Percentiles rank a stretch among this genome's conserved stretches.
phyloP scores from a whole-genome alignment of 2,329 filamentous ascomycete species.

The Alternaria arborescens region DNA sequence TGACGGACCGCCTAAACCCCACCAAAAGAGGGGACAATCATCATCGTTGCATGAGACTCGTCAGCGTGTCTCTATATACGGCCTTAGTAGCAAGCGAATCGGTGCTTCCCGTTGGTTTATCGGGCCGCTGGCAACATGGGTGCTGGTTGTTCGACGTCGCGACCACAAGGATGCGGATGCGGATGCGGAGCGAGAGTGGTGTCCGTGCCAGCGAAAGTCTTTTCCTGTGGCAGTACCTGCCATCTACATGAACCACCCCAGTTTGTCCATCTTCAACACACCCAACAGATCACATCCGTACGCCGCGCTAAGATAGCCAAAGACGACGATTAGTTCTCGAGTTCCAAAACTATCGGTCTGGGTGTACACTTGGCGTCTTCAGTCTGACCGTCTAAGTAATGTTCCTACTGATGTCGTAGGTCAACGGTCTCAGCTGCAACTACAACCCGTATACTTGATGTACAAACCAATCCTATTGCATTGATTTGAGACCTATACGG shows the following conservation, averaged over 20 bases:
- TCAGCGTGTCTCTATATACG: not conserved
- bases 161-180: not conserved
- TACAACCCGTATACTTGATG: not conserved
- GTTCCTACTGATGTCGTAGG: not conserved
- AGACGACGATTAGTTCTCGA: not conserved
- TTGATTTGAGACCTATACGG: not conserved
- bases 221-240: not conserved
- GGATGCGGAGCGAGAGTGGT: not conserved
- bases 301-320: not conserved
- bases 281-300: not conserved
- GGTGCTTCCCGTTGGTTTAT: not conserved
- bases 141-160: not conserved
- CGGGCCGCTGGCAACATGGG: not conserved
- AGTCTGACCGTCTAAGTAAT: not conserved
- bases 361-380: not conserved
- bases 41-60: not conserved
- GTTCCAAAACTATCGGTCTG: not conserved
- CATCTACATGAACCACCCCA: not conserved
- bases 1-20: not conserved
- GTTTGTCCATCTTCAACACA: not conserved
- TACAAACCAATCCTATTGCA: not conserved
- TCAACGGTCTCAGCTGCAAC: not conserved
- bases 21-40: constrained; percentile 1
- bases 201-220: not conserved
- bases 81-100: not conserved